Percentiles rank a stretch among this genome's conserved stretches.
Conservation (phyloP, 331 rosid species). For the Saraca asoca region DNA sequence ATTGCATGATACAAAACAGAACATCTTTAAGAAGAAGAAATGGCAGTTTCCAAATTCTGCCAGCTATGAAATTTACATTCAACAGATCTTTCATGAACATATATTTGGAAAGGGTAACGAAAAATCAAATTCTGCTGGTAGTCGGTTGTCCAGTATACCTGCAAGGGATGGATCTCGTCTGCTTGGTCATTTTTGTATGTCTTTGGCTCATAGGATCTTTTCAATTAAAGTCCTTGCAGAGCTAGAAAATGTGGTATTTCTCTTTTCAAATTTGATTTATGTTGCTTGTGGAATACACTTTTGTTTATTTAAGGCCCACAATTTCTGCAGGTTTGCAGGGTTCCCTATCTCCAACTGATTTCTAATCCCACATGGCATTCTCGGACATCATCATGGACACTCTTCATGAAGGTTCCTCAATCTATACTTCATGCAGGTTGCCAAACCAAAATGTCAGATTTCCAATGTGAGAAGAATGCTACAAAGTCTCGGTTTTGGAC, state of each 20-base stretch:
- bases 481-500: slow-evolving; percentile 71
- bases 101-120: slow-evolving; percentile 66
- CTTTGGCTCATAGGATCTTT: slow-evolving; percentile 81
- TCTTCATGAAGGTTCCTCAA: slow-evolving; percentile 72
- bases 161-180: slow-evolving; percentile 75
- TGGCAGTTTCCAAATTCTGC: slow-evolving; percentile 53
- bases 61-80: slow-evolving; percentile 81
- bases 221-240: slow-evolving; percentile 74
- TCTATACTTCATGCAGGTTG: slow-evolving; percentile 56
- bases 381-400: slow-evolving; percentile 83
- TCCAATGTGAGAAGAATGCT: slow-evolving; percentile 40
- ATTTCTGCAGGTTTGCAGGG: slow-evolving; percentile 63
- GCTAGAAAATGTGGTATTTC: slow-evolving; percentile 82
- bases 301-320: slow-evolving; percentile 30
- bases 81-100: slow-evolving; percentile 78
- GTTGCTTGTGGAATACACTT: slow-evolving; percentile 31
- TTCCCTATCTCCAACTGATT: slow-evolving; percentile 71
- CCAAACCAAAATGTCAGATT: slow-evolving; percentile 49
- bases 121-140: slow-evolving; percentile 46
- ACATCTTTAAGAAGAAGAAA: slow-evolving; percentile 47
- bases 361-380: slow-evolving; percentile 93
- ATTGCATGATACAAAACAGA: slow-evolving; percentile 57
- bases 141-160: slow-evolving; percentile 48
- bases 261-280: slow-evolving; percentile 24
- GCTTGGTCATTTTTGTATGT: slow-evolving; percentile 86